Percentiles rank a stretch among this genome's conserved stretches.
Conservation (phyloP, 2,329 filamentous ascomycete genomes). For the Ploettnerulaceae sp. region DNA sequence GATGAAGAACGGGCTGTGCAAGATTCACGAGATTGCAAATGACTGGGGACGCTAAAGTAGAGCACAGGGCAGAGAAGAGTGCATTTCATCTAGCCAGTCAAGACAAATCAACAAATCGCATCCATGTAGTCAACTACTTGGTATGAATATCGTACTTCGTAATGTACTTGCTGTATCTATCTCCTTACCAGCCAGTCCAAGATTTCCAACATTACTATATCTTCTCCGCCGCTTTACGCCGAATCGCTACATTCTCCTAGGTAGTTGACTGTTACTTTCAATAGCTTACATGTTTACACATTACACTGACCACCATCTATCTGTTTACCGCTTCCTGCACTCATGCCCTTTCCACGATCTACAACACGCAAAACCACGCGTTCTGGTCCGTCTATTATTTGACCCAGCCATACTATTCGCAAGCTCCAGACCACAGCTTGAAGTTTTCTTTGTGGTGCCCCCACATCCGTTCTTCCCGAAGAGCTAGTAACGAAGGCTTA, state of each 20-base stretch:
- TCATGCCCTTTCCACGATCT: background rate
- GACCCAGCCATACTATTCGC: conserved; percentile 29
- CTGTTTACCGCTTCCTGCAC: background rate
- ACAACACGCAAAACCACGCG: conserved; percentile 3
- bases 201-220: no score
- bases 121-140: no score
- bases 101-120: no score
- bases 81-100: no score
- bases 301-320: background rate
- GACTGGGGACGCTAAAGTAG: no score
- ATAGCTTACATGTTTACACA: no score
- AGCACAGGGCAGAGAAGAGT: conserved; percentile 10
- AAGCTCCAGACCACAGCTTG: conserved; percentile 6
- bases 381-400: conserved; percentile 29
- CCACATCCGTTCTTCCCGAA: conserved; percentile 3
- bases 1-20: conserved; percentile 25
- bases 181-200: no score
- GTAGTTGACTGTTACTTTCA: no score
- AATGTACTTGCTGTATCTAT: no score
- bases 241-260: no score
- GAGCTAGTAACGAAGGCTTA: conserved; percentile 3
- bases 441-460: conserved; percentile 2
- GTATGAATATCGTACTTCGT: no score
- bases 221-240: no score
- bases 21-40: conserved; percentile 28